Base-by-base conservation (phyloP, 2,329 filamentous ascomycete species). In the Byssochlamys sp. region DNA sequence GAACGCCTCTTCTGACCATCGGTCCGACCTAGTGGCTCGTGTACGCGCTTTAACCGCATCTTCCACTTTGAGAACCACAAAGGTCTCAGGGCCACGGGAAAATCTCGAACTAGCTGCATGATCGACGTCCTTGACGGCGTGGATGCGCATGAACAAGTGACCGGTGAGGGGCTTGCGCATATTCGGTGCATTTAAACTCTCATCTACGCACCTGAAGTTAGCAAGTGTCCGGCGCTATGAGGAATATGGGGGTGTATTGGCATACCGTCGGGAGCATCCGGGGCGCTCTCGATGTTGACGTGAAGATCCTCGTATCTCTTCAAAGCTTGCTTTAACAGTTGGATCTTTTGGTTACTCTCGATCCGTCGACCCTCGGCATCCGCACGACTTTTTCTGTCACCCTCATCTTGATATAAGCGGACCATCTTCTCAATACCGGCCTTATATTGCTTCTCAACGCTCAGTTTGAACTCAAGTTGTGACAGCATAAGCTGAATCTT, bases 371-470 rank as follows among this genome's bases (percentile, higher is more conserved):
- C 89, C 66, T 95, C 91, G 49, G 94, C 94, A 73, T 99, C 94
- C 58, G 89, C 86, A 72, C 88, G 90, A 77, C 92, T 97, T 80
- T 96, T 96, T 66, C 91, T 86, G 71, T 99, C 94, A 29, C 94
- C 92, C 73, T 97, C 94, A 82, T 97, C 94, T 71, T 94, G 87
- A 71, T 99, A 99, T 35, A 99, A 80, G 72, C 94, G 90, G 52
- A 96, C 90, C 94, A 99, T 97, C 79, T 99, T 99, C 75, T 99
- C 94, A 66, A 99, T 94, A 61, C 94, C 94, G 69, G 95, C 95
- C 64, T 97, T 91, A 75, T 99, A 99, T 76, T 99, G 94, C 72
- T 96, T 95, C 73, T 99, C 94, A 28, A 99, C 94, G 64, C 94
- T 96, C 60, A 99, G 83, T 78, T 99, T 99, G 80, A 99, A 99